Evolutionary conservation across 768 basidiomycete species (phyloP), one percentile per base, ranked within the genome.

Genomic region (Mycena polygramma): DNA sequence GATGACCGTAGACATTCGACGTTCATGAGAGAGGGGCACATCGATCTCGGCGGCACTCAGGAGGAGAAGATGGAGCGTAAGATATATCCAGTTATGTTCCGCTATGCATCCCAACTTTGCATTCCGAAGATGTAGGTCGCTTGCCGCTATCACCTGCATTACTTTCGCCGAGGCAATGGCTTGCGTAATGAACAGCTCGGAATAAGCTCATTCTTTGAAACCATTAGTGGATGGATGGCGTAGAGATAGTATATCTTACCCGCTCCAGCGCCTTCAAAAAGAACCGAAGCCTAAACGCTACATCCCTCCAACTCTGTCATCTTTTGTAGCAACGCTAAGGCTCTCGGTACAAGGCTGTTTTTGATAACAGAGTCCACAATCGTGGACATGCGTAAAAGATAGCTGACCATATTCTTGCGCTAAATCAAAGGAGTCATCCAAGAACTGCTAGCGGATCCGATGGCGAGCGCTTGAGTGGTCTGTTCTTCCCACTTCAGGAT

Each of bases 401-500:
- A 98, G 83, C 95, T 96, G 72, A 98, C 93, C 82, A 98, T 94
- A 68, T 92, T 92, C 81, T 99, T 97, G 36, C 95, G 89, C 65
- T 95, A 90, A 22, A 87, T 85, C 36, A 94, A 81, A 3, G 97
- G 95, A 0, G 94, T 94, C 24, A 88, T 79, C 94, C 95, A 97
- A 43, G 76, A 64, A 54, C 77, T 70, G 57, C 66, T 15, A 35
- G 52, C 65, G 49, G 75, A 66, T 49, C 73, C 76, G 7, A 72
- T 58, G 63, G 79, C 80, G 1, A 72, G 58, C 10, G 78, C 75
- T 67, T 83, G 79, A 10, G 75, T 81, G 68, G 86, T 86, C 80
- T 88, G 88, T 80, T 94, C 91, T 79, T 99, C 98, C 98, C 98
- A 99, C 49, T 91, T 88, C 76, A 96, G 94, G 43, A 99, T 92